Percentiles rank a stretch among this genome's conserved stretches.
Evolutionary conservation across 1,284 basidiomycete genomes (phyloP).

Genomic region (Ustilago sp.): DNA sequence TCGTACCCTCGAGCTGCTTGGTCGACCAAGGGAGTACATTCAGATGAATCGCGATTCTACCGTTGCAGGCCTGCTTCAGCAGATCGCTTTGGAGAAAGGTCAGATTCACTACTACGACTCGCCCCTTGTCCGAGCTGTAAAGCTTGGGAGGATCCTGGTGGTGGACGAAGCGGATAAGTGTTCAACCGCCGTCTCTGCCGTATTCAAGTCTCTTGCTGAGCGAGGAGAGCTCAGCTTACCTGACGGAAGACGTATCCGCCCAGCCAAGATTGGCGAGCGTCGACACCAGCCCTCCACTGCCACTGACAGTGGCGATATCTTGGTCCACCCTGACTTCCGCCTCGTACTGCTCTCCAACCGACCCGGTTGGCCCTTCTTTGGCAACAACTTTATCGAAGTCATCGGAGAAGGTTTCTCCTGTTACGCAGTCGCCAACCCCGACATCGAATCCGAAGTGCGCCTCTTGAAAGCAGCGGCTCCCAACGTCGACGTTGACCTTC

Average conservation of each 20-base stretch:
- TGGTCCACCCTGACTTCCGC: constrained; percentile 69
- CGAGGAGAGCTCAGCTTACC: constrained; percentile 69
- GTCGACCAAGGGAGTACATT: constrained; percentile 70
- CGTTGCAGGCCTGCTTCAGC: constrained; percentile 65
- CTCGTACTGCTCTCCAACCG: constrained; percentile 70
- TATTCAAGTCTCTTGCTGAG: constrained; percentile 69
- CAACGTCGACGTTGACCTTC: constrained; percentile 53
- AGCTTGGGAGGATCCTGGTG: constrained; percentile 68
- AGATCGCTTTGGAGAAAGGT: constrained; percentile 66
- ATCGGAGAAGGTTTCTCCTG: constrained; percentile 69
- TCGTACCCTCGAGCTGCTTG: constrained; percentile 67
- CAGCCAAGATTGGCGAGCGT: constrained; percentile 19
- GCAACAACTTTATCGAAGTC: constrained; percentile 68
- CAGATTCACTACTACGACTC: constrained; percentile 67
- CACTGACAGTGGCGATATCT: constrained; percentile 44
- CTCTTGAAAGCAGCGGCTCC: constrained; percentile 69
- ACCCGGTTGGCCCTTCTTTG: constrained; percentile 68
- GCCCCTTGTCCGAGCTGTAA: constrained; percentile 69
- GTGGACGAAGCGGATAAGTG: constrained; percentile 71
- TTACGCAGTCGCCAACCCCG: constrained; percentile 69
- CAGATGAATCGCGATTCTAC: constrained; percentile 70
- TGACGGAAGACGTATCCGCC: constrained; percentile 67
- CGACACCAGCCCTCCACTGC: constrained; percentile 3
- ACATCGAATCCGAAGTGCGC: constrained; percentile 66
- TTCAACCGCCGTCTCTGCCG: constrained; percentile 68